Evolutionary conservation across 768 basidiomycete genomes (phyloP).

Genomic region (Boletus vermiculosoides): DNA sequence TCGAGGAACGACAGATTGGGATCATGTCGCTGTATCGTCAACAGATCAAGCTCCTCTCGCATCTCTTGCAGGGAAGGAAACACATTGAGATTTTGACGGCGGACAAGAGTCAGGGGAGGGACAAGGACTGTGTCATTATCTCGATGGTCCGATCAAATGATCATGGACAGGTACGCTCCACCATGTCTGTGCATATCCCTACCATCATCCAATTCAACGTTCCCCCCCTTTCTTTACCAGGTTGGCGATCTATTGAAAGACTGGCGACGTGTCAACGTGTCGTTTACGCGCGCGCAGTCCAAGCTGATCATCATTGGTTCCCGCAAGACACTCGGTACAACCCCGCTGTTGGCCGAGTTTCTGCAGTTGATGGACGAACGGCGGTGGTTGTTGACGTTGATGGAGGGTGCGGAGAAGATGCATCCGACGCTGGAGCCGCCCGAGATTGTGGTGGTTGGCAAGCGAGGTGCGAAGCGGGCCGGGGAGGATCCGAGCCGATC

Average conservation of each 20-base stretch:
- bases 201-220: background rate
- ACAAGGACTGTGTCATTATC: constrained; percentile 93
- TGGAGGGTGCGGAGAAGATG: constrained; percentile 48
- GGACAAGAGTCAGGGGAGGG: constrained; percentile 90
- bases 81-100: constrained; percentile 86
- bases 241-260: constrained; percentile 92
- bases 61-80: constrained; percentile 53
- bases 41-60: constrained; percentile 85
- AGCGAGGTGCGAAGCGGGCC: constrained; percentile 14
- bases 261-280: constrained; percentile 96
- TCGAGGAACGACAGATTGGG: constrained; percentile 71
- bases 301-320: constrained; percentile 94
- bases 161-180: constrained; percentile 60
- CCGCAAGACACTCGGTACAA: constrained; percentile 63
- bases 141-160: constrained; percentile 91
- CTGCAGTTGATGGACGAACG: constrained; percentile 70
- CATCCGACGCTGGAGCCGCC: constrained; percentile 41
- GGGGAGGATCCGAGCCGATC: background rate
- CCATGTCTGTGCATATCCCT: background rate
- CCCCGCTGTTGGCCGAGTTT: constrained; percentile 68
- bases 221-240: constrained; percentile 37
- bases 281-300: constrained; percentile 87
- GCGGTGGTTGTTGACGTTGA: constrained; percentile 69
- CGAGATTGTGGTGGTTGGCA: constrained; percentile 6
- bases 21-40: constrained; percentile 92